phyloP scores from a whole-genome alignment of 257 asterid species.

The Rhazya stricta region DNA sequence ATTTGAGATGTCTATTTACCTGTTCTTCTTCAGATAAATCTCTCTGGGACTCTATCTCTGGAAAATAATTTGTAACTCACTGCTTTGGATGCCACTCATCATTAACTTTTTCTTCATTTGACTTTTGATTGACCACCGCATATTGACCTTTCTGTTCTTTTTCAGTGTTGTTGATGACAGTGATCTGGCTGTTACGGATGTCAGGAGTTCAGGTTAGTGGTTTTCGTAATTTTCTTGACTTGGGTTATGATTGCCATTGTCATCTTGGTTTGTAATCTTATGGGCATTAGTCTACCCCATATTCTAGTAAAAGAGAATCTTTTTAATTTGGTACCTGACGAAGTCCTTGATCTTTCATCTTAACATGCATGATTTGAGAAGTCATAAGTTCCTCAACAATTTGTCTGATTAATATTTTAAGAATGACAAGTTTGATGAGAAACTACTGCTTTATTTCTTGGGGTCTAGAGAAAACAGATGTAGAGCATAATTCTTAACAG shows the following conservation, averaged over 20 bases:
- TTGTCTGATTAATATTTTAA: not conserved
- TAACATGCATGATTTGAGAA: not conserved
- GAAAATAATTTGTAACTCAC: not conserved
- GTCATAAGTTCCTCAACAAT: not conserved
- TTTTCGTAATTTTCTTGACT: slow-evolving; percentile 2
- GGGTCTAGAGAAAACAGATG: too few species aligned
- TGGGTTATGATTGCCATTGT: not conserved
- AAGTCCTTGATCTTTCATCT: not conserved
- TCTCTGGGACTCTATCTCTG: not conserved
- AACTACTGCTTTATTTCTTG: not conserved
- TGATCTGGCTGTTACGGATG: slow-evolving; percentile 36
- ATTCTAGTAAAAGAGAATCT: not conserved
- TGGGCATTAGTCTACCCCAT: not conserved
- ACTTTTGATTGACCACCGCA: not conserved
- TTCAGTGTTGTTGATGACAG: slow-evolving; percentile 77
- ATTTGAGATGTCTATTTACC: not conserved
- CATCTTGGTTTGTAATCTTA: not conserved
- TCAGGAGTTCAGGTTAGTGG: slow-evolving; percentile 50
- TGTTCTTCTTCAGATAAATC: not conserved
- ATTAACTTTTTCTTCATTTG: not conserved
- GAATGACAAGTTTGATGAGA: too few species aligned
- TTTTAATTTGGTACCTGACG: not conserved
- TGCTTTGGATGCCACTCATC: not conserved
- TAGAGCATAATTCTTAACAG: too few species aligned
- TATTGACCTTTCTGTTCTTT: slow-evolving; percentile 28